Evolutionary conservation across 768 basidiomycete genomes (phyloP).

Genomic region (Neoboletus magnificus): DNA sequence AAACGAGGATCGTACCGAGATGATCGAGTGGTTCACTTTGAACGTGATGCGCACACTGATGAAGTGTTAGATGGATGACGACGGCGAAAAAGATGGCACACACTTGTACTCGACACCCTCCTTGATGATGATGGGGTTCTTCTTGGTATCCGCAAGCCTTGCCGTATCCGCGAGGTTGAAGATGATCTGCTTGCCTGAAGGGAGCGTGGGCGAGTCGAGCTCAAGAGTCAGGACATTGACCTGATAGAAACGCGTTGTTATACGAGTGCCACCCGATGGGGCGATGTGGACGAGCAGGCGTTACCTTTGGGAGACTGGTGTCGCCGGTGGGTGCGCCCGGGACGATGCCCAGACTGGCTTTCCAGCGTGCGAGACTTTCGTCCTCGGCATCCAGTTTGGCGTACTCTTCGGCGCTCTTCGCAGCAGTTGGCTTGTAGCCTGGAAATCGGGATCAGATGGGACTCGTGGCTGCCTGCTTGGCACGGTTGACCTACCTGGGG

Average conservation of each 20-base stretch:
- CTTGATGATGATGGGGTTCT: constrained; percentile 75
- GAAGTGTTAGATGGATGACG: constrained; percentile 2
- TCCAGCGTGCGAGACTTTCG: constrained; percentile 94
- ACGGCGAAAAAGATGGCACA: neutral
- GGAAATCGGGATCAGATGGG: constrained; percentile 20
- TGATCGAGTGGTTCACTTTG: constrained; percentile 88
- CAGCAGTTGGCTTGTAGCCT: constrained; percentile 75
- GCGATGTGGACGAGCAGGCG: neutral
- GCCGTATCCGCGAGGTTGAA: constrained; percentile 58
- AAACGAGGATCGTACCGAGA: constrained; percentile 51
- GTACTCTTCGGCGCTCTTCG: constrained; percentile 77
- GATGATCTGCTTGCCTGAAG: constrained; percentile 55
- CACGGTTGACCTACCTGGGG: constrained; percentile 52
- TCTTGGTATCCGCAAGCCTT: constrained; percentile 57
- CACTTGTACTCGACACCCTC: constrained; percentile 90
- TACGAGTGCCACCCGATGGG: constrained; percentile 18
- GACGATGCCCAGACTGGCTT: constrained; percentile 85
- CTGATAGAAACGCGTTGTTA: constrained; percentile 37
- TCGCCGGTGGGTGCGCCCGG: constrained; percentile 41
- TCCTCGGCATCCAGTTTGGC: constrained; percentile 84
- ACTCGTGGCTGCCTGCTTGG: constrained; percentile 1
- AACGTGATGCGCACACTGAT: constrained; percentile 74
- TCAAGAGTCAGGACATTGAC: constrained; percentile 74
- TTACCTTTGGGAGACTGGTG: constrained; percentile 66
- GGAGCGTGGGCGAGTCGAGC: constrained; percentile 71